Base-by-base conservation (phyloP, 1,284 basidiomycete species). In the Melanopsichium pennsylvanicum region DNA sequence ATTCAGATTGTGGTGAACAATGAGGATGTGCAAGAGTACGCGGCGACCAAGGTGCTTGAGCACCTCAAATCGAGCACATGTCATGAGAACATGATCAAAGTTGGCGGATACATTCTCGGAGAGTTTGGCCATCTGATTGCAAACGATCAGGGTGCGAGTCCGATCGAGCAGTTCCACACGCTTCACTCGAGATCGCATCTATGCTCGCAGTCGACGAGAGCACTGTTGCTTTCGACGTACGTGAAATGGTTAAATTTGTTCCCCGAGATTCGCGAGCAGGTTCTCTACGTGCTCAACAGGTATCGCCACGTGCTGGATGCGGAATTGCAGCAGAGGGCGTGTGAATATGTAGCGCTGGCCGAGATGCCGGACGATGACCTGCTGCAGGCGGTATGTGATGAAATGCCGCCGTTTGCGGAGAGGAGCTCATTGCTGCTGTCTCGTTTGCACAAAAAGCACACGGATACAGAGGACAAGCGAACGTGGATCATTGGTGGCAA, bases 201-300 rank as follows among this genome's bases (percentile, higher is more conserved):
- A 76, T 97, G 95, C 81, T 88, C 92, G 33, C 92, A 94, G 2
- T 85, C 93, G 23, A 98, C 96, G 6, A 88, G 95, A 25, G 91
- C 94, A 0, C 85, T 99, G 37, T 86, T 98, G 21, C 84, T 99
- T 13, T 95, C 95, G 7, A 97, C 96, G 0, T 99, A 99, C 81
- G 89, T 97, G 84, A 99, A 99, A 85, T 96, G 93, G 95, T 91
- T 97, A 64, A 98, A 98, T 81, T 89, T 98, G 47, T 99, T 98
- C 83, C 96, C 96, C 7, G 96, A 98, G 82, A 97, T 99, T 83
- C 94, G 95, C 72, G 87, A 89, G 19, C 93, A 96, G 78, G 87
- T 99, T 19, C 81, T 97, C 75, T 91, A 90, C 81, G 92, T 98
- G 63, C 95, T 99, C 78, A 93, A 97, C 74, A 90, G 93, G n/a